Conservation (phyloP, 139 green algal genomes). For the Picochlorum sp. region DNA sequence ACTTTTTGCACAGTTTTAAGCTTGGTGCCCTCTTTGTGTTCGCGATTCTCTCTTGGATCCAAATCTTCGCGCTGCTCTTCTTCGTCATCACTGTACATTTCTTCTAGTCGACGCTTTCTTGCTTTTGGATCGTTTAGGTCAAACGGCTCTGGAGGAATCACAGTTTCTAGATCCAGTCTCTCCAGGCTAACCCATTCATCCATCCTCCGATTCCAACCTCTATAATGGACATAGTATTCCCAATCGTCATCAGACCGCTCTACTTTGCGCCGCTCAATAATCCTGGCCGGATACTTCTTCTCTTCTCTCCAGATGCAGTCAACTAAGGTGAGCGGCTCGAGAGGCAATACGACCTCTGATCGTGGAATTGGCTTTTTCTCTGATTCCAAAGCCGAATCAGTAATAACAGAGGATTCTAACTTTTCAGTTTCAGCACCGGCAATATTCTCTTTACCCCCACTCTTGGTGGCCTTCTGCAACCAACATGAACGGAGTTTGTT, state of each 20-base stretch:
- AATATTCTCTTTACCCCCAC: background rate
- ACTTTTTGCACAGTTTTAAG: conserved; percentile 93
- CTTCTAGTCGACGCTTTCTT: conserved; percentile 47
- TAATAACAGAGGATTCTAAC: background rate
- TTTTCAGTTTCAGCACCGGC: background rate
- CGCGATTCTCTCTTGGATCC: conserved; percentile 67
- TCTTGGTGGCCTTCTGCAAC: too few relatives aligned
- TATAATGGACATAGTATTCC: conserved; percentile 98
- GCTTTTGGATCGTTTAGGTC: conserved; percentile 19
- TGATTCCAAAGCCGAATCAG: background rate
- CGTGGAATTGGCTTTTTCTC: background rate
- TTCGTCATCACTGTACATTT: conserved; percentile 62
- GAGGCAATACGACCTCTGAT: conserved; percentile 57
- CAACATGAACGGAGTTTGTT: too few relatives aligned
- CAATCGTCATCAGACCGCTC: conserved; percentile 26
- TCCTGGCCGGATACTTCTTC: conserved; percentile 55
- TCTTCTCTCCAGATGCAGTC: conserved; percentile 71
- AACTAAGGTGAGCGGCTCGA: conserved; percentile 70
- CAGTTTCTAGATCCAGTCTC: conserved; percentile 68
- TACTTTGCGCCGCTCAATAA: conserved; percentile 73
- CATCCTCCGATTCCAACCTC: conserved; percentile 86
- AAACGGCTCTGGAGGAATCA: conserved; percentile 19
- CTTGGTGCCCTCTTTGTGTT: conserved; percentile 99
- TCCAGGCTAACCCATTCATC: conserved; percentile 86
- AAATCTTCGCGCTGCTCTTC: conserved; percentile 73